phyloP scores from a whole-genome alignment of 179 eudicot species.

The Spergularia azorica region DNA sequence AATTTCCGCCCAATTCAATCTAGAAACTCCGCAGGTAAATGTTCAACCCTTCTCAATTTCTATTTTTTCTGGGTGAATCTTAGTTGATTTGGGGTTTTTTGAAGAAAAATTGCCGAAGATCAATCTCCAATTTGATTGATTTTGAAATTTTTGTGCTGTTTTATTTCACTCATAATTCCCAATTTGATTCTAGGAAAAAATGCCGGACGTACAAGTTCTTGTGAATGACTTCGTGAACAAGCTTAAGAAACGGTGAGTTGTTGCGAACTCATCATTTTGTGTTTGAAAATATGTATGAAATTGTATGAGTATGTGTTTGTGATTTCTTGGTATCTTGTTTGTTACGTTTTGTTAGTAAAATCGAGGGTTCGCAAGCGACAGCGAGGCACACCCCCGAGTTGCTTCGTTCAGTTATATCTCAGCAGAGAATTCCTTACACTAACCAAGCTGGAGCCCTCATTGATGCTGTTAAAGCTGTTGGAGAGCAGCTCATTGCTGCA shows the following conservation, averaged over 20 bases:
- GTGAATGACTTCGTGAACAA: conserved; percentile 79
- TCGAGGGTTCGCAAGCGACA: conserved; percentile 90
- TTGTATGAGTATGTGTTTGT: background rate
- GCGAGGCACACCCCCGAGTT: conserved; percentile 87
- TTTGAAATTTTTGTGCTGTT: no score
- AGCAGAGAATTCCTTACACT: conserved; percentile 70
- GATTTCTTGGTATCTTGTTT: background rate
- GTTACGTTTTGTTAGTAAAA: conserved; percentile 46
- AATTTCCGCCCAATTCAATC: no score
- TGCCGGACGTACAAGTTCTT: conserved; percentile 81
- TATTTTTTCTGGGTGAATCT: no score
- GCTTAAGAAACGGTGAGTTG: conserved; percentile 70
- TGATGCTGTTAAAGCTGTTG: conserved; percentile 71
- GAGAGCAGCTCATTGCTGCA: conserved; percentile 81
- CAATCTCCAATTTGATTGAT: no score
- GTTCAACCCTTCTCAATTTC: no score
- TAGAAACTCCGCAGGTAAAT: no score
- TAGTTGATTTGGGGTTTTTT: no score
- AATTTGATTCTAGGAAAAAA: conserved; percentile 13
- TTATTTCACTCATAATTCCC: no score
- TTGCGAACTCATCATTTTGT: background rate
- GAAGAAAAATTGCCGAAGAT: no score
- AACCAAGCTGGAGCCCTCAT: conserved; percentile 81
- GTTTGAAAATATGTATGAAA: background rate
- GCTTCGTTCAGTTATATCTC: conserved; percentile 84